Evolutionary conservation across 2,329 filamentous ascomycete genomes (phyloP).

Genomic region (Nannizzia gypsea): DNA sequence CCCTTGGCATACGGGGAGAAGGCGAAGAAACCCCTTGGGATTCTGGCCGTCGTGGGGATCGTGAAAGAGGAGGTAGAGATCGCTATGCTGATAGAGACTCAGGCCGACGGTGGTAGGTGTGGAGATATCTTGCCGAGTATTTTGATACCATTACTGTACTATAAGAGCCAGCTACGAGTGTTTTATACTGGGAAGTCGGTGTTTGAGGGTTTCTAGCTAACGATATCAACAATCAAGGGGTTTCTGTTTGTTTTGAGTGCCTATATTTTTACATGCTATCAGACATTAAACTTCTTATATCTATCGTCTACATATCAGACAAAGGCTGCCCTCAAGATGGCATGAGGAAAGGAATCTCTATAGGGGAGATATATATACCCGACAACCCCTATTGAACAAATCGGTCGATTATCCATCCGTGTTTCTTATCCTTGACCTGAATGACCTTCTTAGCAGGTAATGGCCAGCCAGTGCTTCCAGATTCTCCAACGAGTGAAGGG

Average conservation of each 20-base stretch:
- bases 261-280: neutral
- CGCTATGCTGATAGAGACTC: neutral
- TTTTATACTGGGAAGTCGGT: neutral
- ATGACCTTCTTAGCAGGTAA: slow-evolving; percentile 72
- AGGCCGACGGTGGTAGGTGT: neutral
- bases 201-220: neutral
- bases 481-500: slow-evolving; percentile 60
- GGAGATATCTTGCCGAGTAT: neutral
- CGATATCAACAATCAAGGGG: neutral
- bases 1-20: slow-evolving; percentile 63
- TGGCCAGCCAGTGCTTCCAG: slow-evolving; percentile 64
- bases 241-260: neutral
- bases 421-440: slow-evolving; percentile 60
- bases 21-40: neutral
- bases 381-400: slow-evolving; percentile 24
- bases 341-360: neutral
- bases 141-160: neutral
- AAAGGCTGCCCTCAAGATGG: neutral
- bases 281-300: neutral
- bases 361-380: neutral
- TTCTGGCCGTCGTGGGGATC: neutral
- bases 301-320: neutral
- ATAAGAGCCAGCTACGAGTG: neutral
- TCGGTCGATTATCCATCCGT: slow-evolving; percentile 62
- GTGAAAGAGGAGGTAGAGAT: slow-evolving; percentile 1